These are phyloP conservation scores for Xylariaceae sp. DNA, from an alignment of 2,329 filamentous ascomycete species.

Conservation along the genomic window DNA sequence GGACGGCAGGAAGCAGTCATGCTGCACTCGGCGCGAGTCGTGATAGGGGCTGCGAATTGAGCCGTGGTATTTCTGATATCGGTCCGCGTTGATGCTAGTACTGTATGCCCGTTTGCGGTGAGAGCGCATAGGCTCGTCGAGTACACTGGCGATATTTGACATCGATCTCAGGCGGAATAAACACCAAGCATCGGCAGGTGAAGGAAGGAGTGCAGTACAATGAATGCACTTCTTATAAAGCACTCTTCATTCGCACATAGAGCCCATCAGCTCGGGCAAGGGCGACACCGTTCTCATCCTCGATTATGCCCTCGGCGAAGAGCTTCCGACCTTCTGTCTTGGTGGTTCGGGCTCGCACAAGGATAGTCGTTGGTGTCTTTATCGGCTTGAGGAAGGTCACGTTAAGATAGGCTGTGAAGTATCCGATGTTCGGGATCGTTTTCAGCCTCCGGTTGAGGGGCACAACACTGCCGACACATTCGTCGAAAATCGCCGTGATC, in stretches of 20 bases:
- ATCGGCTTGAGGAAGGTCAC: slow-evolving; percentile 50
- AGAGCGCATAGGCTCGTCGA: background rate
- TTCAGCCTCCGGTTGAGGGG: slow-evolving; percentile 34
- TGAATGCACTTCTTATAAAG: slow-evolving; percentile 2
- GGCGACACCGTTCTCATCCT: slow-evolving; percentile 43
- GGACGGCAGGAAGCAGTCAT: background rate
- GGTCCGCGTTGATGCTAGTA: background rate
- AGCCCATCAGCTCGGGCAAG: slow-evolving; percentile 50
- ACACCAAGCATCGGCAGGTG: background rate
- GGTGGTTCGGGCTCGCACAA: slow-evolving; percentile 41
- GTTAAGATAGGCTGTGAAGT: slow-evolving; percentile 51
- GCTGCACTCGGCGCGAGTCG: background rate
- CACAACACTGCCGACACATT: slow-evolving; percentile 48
- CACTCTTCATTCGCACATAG: slow-evolving; percentile 31
- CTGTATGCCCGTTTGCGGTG: background rate
- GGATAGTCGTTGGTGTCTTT: slow-evolving; percentile 42
- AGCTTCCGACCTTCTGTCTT: slow-evolving; percentile 51
- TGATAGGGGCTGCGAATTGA: background rate
- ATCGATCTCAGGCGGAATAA: background rate
- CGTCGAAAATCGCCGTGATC: slow-evolving; percentile 53
- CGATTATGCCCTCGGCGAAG: slow-evolving; percentile 31
- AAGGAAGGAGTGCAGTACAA: background rate
- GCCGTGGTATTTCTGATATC: background rate
- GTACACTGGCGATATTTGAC: background rate
- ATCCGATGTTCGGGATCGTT: slow-evolving; percentile 19